phyloP scores from a whole-genome alignment of 78 protist species.

The Emiliania huxleyi region DNA sequence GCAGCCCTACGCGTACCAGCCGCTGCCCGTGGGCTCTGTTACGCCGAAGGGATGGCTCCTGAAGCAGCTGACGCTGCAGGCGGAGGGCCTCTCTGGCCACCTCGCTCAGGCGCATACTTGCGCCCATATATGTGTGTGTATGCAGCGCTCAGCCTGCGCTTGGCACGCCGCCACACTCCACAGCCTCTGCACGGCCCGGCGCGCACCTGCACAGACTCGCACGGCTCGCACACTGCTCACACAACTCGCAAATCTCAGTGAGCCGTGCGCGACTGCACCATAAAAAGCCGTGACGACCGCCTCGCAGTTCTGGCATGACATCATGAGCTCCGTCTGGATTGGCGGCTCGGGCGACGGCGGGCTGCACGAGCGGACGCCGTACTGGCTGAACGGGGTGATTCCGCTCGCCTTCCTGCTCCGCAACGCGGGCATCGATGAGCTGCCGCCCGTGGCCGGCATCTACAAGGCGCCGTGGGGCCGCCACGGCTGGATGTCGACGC shows the following conservation, averaged over 20 bases:
- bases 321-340: slow-evolving; percentile 31
- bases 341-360: slow-evolving; percentile 53
- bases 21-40: neutral
- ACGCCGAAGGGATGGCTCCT: slow-evolving; percentile 55
- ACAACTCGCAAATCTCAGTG: too few species aligned
- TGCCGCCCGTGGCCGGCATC: neutral
- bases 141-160: too few species aligned
- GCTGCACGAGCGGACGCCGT: slow-evolving; percentile 49
- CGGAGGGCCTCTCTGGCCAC: slow-evolving; percentile 49
- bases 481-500: neutral
- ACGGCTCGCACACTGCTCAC: too few species aligned
- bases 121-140: too few species aligned
- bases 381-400: slow-evolving; percentile 58
- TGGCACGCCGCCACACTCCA: too few species aligned
- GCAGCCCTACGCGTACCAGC: too few species aligned
- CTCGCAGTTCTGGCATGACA: slow-evolving; percentile 48
- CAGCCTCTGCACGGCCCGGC: too few species aligned
- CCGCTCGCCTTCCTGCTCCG: slow-evolving; percentile 31
- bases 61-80: slow-evolving; percentile 38
- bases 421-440: slow-evolving; percentile 21
- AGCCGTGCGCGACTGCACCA: too few species aligned
- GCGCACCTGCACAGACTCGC: too few species aligned
- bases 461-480: slow-evolving; percentile 33
- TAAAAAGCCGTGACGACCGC: too few species aligned
- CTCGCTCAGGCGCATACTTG: too few species aligned